phyloP scores from a whole-genome alignment of 140 eudicot species.

The Cichorium intybus region DNA sequence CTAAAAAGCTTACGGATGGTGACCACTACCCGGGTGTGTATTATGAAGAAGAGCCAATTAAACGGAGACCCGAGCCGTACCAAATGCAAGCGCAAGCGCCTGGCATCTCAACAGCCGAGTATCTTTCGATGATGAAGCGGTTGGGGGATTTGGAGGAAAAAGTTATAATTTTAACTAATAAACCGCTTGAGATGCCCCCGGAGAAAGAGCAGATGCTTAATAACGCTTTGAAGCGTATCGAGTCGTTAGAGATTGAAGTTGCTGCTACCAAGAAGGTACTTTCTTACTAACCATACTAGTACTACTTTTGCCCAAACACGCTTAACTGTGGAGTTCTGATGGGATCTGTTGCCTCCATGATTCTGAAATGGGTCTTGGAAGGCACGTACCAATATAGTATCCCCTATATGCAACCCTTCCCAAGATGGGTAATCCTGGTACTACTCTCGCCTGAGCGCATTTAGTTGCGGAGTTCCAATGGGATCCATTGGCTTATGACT shows the following conservation, averaged over 20 bases:
- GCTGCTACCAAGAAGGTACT: slow-evolving; percentile 80
- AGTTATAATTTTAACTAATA: slow-evolving; percentile 50
- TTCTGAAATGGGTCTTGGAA: too few relatives aligned
- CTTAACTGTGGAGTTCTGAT: too few relatives aligned
- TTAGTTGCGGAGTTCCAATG: background rate
- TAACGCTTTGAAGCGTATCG: slow-evolving; percentile 66
- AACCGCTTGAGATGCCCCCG: slow-evolving; percentile 74
- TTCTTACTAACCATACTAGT: too few relatives aligned
- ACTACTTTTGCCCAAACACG: too few relatives aligned
- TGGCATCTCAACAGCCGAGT: slow-evolving; percentile 53
- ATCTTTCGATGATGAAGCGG: slow-evolving; percentile 80
- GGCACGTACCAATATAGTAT: too few relatives aligned
- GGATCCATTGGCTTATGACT: too few relatives aligned
- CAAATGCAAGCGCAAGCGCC: slow-evolving; percentile 31
- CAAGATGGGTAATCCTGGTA: too few relatives aligned
- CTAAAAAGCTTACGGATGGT: slow-evolving; percentile 64
- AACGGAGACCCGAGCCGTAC: slow-evolving; percentile 34
- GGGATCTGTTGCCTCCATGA: too few relatives aligned
- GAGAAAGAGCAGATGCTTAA: slow-evolving; percentile 92
- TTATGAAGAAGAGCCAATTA: slow-evolving; percentile 37
- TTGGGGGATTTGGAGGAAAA: slow-evolving; percentile 87
- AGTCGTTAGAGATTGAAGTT: slow-evolving; percentile 76
- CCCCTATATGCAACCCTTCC: background rate
- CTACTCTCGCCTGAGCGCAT: background rate
- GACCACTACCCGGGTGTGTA: slow-evolving; percentile 49